phyloP scores from a whole-genome alignment of 2,329 filamentous ascomycete genomes.

The Trichoderma afroharzianum region DNA sequence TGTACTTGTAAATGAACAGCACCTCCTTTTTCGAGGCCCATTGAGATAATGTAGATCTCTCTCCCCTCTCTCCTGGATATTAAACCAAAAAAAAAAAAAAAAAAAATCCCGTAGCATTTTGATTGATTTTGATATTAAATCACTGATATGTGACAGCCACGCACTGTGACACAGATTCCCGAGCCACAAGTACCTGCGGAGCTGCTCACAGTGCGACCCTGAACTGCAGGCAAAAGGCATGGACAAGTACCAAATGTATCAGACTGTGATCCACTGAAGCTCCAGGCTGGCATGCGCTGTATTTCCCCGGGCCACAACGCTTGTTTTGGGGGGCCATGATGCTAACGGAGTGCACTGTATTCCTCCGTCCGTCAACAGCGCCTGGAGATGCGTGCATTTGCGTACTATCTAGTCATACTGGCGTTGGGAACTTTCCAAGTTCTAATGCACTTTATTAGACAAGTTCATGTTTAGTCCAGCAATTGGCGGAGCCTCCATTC shows the following conservation, averaged over 20 bases:
- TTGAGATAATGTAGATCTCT: not conserved
- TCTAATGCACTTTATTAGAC: not conserved
- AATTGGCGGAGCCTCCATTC: not conserved
- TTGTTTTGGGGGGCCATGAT: not conserved
- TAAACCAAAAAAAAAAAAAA: not conserved
- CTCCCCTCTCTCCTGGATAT: not conserved
- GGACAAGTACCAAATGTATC: not conserved
- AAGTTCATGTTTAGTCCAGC: not conserved
- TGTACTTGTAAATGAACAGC: not conserved
- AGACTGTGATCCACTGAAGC: not conserved
- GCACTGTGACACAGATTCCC: conserved; percentile 7
- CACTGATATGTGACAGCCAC: not conserved
- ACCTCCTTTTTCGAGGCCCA: not conserved
- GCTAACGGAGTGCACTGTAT: not conserved
- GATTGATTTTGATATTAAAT: conserved; percentile 1
- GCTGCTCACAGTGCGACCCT: not conserved
- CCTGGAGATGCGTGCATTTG: not conserved
- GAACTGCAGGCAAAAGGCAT: not conserved
- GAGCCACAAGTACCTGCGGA: not conserved
- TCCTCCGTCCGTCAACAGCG: not conserved
- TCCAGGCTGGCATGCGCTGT: conserved; percentile 10
- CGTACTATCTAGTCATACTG: not conserved
- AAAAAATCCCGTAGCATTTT: not conserved
- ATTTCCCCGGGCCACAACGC: not conserved
- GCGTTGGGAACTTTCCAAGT: not conserved